Percentiles rank a stretch among this genome's conserved stretches.
phyloP scores from a whole-genome alignment of 306 rosid genomes.

The Castanopsis chinensis region DNA sequence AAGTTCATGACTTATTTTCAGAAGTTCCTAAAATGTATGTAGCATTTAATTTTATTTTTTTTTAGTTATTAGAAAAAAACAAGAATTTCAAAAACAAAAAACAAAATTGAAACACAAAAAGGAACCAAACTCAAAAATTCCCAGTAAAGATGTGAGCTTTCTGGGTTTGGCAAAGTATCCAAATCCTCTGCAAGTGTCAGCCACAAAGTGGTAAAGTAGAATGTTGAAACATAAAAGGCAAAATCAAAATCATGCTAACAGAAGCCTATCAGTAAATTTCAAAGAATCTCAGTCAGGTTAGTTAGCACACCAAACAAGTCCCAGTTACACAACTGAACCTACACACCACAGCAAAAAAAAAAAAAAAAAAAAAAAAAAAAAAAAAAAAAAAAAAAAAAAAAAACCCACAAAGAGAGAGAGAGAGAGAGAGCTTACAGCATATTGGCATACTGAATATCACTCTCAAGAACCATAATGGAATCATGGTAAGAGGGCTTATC shows the following conservation, averaged over 20 bases:
- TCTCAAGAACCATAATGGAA: slow-evolving; percentile 65
- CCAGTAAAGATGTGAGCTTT: not conserved
- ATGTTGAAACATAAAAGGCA: not conserved
- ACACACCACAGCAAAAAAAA: not conserved
- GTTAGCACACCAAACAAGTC: not conserved
- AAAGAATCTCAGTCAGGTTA: not conserved
- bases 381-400: not conserved
- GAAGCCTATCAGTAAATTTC: not conserved
- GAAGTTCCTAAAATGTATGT: not conserved
- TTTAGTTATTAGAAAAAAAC: not conserved
- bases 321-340: not conserved
- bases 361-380: not conserved
- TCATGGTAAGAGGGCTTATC: slow-evolving; percentile 54
- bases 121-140: not conserved
- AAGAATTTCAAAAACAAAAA: not conserved
- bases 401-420: not conserved
- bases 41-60: not conserved
- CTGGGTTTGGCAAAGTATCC: not conserved
- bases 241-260: not conserved
- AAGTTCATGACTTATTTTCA: not conserved
- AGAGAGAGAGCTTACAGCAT: slow-evolving; percentile 49
- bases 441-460: slow-evolving; percentile 81
- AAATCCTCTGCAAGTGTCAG: not conserved
- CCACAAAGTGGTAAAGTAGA: not conserved
- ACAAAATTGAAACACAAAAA: not conserved